phyloP scores from a whole-genome alignment of 2,329 filamentous ascomycete species.

The Diaporthe aspalathi region DNA sequence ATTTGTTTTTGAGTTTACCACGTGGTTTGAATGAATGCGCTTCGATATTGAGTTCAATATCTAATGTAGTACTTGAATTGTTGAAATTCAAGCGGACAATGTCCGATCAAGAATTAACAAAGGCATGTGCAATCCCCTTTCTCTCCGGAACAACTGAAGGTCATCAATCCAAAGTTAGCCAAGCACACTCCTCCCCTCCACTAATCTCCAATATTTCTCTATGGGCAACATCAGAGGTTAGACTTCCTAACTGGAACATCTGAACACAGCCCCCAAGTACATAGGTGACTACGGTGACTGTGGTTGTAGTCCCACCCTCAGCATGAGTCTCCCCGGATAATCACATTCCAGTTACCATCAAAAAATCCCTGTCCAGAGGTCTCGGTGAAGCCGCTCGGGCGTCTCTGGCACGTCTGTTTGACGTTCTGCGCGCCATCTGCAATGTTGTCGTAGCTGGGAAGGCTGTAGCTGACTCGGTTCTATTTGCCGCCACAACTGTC shows the following conservation, averaged over 20 bases:
- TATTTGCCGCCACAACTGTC: background rate
- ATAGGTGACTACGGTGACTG: no score
- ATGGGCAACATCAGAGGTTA: background rate
- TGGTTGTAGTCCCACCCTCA: background rate
- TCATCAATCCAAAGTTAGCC: background rate
- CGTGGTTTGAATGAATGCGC: background rate
- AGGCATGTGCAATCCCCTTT: no score
- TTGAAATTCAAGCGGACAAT: background rate
- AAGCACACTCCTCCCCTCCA: background rate
- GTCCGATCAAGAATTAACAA: background rate
- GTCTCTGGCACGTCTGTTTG: background rate
- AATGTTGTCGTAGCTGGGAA: background rate
- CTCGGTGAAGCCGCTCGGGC: background rate
- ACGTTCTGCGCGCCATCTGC: background rate
- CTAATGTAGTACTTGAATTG: background rate
- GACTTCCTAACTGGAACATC: background rate
- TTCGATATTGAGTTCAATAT: background rate
- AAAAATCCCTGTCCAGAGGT: slow-evolving; percentile 20
- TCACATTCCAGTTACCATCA: slow-evolving; percentile 23
- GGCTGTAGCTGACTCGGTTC: background rate
- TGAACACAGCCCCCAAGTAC: background rate
- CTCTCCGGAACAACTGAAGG: background rate
- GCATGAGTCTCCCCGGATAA: background rate
- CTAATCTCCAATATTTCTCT: background rate
- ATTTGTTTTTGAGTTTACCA: background rate